phyloP scores from a whole-genome alignment of 2,329 filamentous ascomycete species.

The Tricladium varicosporioides region DNA sequence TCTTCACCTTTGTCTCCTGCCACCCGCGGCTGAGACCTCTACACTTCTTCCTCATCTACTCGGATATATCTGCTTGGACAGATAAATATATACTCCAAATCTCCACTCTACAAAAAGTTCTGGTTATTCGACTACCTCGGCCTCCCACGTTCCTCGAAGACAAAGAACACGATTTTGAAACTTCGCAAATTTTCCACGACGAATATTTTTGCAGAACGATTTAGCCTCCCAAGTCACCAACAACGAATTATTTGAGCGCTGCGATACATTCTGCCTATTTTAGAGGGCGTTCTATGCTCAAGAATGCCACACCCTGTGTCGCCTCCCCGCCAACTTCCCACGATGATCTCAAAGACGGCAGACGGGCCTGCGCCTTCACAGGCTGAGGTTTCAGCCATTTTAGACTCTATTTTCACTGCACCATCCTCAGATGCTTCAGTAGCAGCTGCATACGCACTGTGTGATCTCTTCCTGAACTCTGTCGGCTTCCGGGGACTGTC shows the following conservation, averaged over 20 bases:
- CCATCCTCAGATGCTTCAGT: slow-evolving; percentile 54
- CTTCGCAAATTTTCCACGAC: slow-evolving; percentile 20
- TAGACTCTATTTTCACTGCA: slow-evolving; percentile 63
- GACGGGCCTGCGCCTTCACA: slow-evolving; percentile 49
- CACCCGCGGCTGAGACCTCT: slow-evolving; percentile 34
- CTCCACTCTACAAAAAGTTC: slow-evolving; percentile 26
- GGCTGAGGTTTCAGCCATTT: slow-evolving; percentile 62
- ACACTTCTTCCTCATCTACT: slow-evolving; percentile 15
- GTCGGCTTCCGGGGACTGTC: slow-evolving; percentile 62
- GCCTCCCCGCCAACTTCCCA: slow-evolving; percentile 40
- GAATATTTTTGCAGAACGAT: slow-evolving; percentile 4
- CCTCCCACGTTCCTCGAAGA: slow-evolving; percentile 20
- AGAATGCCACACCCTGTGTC: slow-evolving; percentile 48
- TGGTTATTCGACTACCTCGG: slow-evolving; percentile 12
- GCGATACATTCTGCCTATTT: slow-evolving; percentile 16
- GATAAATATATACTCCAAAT: slow-evolving; percentile 26
- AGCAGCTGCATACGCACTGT: slow-evolving; percentile 64
- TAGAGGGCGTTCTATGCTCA: slow-evolving; percentile 26
- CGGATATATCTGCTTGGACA: slow-evolving; percentile 21
- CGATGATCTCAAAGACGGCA: slow-evolving; percentile 47
- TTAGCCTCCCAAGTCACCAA: neutral
- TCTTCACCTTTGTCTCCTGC: slow-evolving; percentile 26
- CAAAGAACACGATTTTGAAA: slow-evolving; percentile 29
- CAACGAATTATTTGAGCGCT: neutral
- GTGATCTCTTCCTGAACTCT: slow-evolving; percentile 62